A percentile compares a stretch with the other conserved stretches of the same genome.
Evolutionary conservation across 208 protist genomes (phyloP).

Genomic region (Crithidia thermophila): DNA sequence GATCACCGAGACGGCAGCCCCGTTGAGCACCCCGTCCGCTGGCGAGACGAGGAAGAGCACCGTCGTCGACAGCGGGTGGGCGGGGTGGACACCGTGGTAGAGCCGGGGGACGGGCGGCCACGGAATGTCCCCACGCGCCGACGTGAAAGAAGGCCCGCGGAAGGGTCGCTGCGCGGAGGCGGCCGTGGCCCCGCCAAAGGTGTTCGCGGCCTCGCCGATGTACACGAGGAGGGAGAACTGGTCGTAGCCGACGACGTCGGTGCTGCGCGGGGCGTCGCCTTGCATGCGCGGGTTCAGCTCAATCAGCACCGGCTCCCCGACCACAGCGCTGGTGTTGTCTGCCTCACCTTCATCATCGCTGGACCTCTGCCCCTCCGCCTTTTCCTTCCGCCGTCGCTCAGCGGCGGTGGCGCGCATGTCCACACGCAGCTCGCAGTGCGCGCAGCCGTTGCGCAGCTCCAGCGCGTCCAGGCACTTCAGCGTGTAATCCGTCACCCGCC

Average conservation of each 20-base stretch:
- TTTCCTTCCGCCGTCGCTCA: background rate
- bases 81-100: constrained; percentile 37
- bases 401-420: constrained; percentile 48
- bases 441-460: constrained; percentile 73
- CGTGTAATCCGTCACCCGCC: constrained; percentile 78
- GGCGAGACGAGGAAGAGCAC: constrained; percentile 65
- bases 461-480: constrained; percentile 74
- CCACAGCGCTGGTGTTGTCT: background rate
- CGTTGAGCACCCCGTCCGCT: constrained; percentile 54
- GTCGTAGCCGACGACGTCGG: constrained; percentile 76
- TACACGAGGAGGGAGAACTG: constrained; percentile 81
- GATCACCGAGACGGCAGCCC: constrained; percentile 32
- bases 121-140: constrained; percentile 34
- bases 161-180: constrained; percentile 24
- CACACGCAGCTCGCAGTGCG: constrained; percentile 87
- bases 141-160: background rate
- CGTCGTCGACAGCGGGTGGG: constrained; percentile 20
- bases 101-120: constrained; percentile 78
- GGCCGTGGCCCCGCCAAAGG: constrained; percentile 37
- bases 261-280: constrained; percentile 73
- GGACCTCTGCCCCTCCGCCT: no score
- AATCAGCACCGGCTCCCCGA: constrained; percentile 77
- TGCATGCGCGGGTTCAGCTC: constrained; percentile 89
- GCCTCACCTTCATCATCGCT: background rate
- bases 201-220: constrained; percentile 51